Percentiles rank a stretch among this genome's conserved stretches.
Evolutionary conservation across 768 basidiomycete genomes (phyloP).

Genomic region (Russula emetica): DNA sequence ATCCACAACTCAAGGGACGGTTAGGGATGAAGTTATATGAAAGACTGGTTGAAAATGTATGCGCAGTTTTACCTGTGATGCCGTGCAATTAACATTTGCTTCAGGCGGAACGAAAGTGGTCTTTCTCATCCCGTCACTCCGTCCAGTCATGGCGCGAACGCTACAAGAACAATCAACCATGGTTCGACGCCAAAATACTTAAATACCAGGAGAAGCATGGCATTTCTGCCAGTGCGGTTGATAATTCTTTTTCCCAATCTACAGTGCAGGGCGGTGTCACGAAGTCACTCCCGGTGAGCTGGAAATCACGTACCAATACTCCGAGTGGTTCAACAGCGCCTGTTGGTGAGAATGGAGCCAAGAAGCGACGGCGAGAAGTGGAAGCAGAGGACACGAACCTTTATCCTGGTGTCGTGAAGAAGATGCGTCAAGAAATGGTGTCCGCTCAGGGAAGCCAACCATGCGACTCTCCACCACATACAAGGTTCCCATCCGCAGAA

Average conservation of each 20-base stretch:
- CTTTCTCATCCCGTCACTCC: conserved; percentile 49
- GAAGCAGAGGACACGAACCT: background rate
- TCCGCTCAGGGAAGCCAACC: background rate
- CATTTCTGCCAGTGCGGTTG: conserved; percentile 3
- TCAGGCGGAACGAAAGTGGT: conserved; percentile 44
- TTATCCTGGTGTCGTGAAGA: conserved; percentile 4
- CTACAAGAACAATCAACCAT: conserved; percentile 45
- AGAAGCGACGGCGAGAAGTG: conserved; percentile 16
- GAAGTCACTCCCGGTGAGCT: background rate
- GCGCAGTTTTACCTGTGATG: conserved; percentile 20
- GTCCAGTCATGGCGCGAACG: conserved; percentile 63
- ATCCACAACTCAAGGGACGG: conserved; percentile 41
- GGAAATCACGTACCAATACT: background rate
- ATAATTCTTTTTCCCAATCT: background rate
- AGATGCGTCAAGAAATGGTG: conserved; percentile 4
- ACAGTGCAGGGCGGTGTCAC: background rate
- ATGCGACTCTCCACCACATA: background rate
- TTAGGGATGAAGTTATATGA: conserved; percentile 45
- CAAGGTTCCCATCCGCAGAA: background rate
- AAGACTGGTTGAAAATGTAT: conserved; percentile 45
- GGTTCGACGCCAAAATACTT: conserved; percentile 44
- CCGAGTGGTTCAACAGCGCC: background rate
- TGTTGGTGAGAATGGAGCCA: conserved; percentile 1
- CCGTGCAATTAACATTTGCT: conserved; percentile 3
- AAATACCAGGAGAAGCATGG: conserved; percentile 38